phyloP scores from a whole-genome alignment of 495 filamentous ascomycete genomes.

The Xanthoparmelia taractica region DNA sequence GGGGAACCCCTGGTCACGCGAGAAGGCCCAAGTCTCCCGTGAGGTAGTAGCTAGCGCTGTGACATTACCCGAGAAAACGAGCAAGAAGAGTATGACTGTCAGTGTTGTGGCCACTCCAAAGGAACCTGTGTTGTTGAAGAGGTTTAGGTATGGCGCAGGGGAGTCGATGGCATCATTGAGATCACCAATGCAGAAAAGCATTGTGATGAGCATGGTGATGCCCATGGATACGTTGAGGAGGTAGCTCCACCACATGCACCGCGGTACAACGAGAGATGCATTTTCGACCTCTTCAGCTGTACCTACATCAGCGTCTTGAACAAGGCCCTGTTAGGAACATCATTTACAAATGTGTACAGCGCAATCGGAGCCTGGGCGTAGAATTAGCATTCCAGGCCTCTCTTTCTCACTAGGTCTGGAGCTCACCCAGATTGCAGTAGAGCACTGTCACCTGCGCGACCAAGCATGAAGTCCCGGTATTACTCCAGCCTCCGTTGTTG shows the following conservation, averaged over 20 bases:
- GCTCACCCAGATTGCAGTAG: conserved; percentile 14
- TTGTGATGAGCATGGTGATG: conserved; percentile 36
- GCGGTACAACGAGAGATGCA: conserved; percentile 36
- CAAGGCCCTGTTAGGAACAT: not conserved
- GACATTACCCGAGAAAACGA: conserved; percentile 34
- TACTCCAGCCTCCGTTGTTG: conserved; percentile 28
- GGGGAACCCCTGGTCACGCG: conserved; percentile 42
- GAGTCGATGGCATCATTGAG: conserved; percentile 30
- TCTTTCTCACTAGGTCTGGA: conserved; percentile 17
- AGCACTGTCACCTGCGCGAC: conserved; percentile 21
- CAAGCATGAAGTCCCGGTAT: conserved; percentile 19
- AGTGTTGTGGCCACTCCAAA: conserved; percentile 33
- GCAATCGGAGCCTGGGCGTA: conserved; percentile 14
- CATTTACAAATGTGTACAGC: conserved; percentile 25
- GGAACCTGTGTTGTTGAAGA: conserved; percentile 42
- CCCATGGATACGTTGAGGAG: conserved; percentile 40
- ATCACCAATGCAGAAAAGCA: conserved; percentile 40
- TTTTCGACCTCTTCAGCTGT: conserved; percentile 40
- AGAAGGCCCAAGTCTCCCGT: conserved; percentile 42
- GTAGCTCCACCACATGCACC: conserved; percentile 38
- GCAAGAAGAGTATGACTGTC: conserved; percentile 35
- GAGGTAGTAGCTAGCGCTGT: conserved; percentile 37
- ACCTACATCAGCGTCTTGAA: not conserved
- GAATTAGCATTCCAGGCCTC: not conserved
- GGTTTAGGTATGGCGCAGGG: conserved; percentile 41